Conservation (phyloP, 2,329 filamentous ascomycete genomes). For the Monosporascus sp. region DNA sequence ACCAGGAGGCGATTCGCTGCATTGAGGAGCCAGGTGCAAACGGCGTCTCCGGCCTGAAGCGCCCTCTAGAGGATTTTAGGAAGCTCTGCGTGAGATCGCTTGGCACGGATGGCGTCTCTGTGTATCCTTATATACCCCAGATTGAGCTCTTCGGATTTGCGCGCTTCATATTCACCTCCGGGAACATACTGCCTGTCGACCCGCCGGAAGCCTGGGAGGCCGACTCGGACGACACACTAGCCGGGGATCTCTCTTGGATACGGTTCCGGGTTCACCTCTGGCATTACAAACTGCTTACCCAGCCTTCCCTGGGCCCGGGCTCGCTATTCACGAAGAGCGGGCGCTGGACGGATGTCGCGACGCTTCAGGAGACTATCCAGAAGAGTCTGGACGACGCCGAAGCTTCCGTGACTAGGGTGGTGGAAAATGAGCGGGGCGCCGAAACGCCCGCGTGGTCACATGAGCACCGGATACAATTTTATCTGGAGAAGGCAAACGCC, state of each 20-base stretch:
- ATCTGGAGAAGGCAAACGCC: slow-evolving; percentile 77
- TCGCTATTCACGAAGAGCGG: slow-evolving; percentile 51
- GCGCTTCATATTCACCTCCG: slow-evolving; percentile 41
- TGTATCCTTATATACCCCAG: slow-evolving; percentile 77
- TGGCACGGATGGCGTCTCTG: slow-evolving; percentile 76
- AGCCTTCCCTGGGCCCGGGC: slow-evolving; percentile 48
- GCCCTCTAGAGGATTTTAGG: slow-evolving; percentile 15
- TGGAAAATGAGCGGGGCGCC: slow-evolving; percentile 14
- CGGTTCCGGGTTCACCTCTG: slow-evolving; percentile 68
- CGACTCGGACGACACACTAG: slow-evolving; percentile 27
- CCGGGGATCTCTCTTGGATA: slow-evolving; percentile 46
- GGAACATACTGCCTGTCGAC: slow-evolving; percentile 12
- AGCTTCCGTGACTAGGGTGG: slow-evolving; percentile 7
- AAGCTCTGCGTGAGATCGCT: slow-evolving; percentile 58
- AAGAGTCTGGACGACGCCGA: slow-evolving; percentile 38
- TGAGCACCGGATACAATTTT: slow-evolving; percentile 59
- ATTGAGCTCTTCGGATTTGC: slow-evolving; percentile 81
- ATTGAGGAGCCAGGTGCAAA: not conserved
- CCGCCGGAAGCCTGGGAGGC: slow-evolving; percentile 25
- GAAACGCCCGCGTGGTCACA: slow-evolving; percentile 31
- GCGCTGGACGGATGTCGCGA: slow-evolving; percentile 55
- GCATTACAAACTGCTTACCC: slow-evolving; percentile 56
- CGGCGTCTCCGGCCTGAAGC: not conserved
- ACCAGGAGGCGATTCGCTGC: slow-evolving; percentile 1
- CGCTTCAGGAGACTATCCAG: slow-evolving; percentile 46